These are phyloP conservation scores for Pelargonium fulgidum DNA, from an alignment of 441 rosid species.

Conservation along the genomic window DNA sequence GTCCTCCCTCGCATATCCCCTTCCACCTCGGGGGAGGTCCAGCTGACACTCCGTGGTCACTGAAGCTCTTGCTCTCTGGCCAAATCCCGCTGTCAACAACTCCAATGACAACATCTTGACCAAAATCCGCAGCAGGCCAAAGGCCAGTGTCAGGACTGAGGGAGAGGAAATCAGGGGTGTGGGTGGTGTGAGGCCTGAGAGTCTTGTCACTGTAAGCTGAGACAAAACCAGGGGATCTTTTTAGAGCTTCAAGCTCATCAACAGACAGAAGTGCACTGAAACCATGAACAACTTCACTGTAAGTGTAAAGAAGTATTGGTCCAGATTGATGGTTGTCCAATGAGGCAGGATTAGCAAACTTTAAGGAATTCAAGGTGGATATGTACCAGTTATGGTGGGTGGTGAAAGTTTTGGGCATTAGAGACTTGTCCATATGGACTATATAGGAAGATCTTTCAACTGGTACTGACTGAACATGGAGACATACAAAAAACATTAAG, in stretches of 20 bases:
- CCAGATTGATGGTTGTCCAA: slow-evolving; percentile 13
- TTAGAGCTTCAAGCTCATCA: slow-evolving; percentile 27
- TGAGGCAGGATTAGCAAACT: slow-evolving; percentile 1
- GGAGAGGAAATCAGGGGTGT: slow-evolving; percentile 37
- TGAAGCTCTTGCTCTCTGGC: slow-evolving; percentile 44
- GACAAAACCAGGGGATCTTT: slow-evolving; percentile 32
- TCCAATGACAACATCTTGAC: slow-evolving; percentile 35
- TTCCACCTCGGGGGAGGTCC: slow-evolving; percentile 38
- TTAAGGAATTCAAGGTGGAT: slow-evolving; percentile 24
- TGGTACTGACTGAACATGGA: slow-evolving; percentile 17
- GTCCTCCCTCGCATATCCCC: slow-evolving; percentile 37
- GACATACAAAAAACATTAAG: slow-evolving; percentile 14
- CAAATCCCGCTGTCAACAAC: slow-evolving; percentile 43
- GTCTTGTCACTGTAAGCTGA: slow-evolving; percentile 37
- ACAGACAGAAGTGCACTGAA: slow-evolving; percentile 35
- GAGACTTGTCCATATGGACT: slow-evolving; percentile 46
- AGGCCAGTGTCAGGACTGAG: slow-evolving; percentile 25
- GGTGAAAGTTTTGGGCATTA: slow-evolving; percentile 35
- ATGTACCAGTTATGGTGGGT: slow-evolving; percentile 35
- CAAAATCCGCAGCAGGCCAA: slow-evolving; percentile 40
- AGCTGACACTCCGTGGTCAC: slow-evolving; percentile 33
- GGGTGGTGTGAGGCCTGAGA: slow-evolving; percentile 39
- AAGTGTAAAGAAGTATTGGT: slow-evolving; percentile 31
- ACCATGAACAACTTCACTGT: slow-evolving; percentile 37
- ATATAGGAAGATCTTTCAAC: slow-evolving; percentile 26